Evolutionary conservation across 192 early-diverging fungal species (phyloP), one percentile per base, ranked within the genome.

Genomic region (Linnemannia schmuckeri): DNA sequence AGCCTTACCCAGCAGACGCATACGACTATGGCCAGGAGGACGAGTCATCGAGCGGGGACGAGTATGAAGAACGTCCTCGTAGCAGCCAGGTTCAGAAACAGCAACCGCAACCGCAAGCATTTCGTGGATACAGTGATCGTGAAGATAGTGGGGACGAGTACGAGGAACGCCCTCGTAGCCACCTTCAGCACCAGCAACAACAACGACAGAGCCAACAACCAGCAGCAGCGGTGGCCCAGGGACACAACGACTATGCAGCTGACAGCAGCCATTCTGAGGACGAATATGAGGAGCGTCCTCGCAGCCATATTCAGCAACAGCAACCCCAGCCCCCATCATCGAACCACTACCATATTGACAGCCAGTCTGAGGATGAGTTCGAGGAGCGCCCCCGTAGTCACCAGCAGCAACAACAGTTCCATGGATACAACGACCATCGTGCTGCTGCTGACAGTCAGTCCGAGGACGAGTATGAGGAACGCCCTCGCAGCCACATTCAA

Each of bases 11-110:
- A 30, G 75, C 70, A 6, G 72, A 55, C 42, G 79, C 85, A 33
- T 87, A 87, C 13, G 68, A 87, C 42, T 87, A 87, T 78, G 85
- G 88, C 24, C 78, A 38, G 13, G 70, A 82, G 20, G 41, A 46
- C 15, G 76, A 75, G 6, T 46, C 54, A 8, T 54, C 46, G 22
- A 76, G 78, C 35, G 81, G 82, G 38, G 86, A 88, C 30, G 80
- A 87, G 1, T 57, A 77, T 12, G 66, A 78, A 24, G 80, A 82
- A 54, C 71, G 33, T 4, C 47, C 72, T 76, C 83, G 55, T 33
- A 46, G 49, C 46, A 71, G 40, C 13, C 84, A 46, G 22, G 61
- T 66, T 33, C 61, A 10, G 57, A 61, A 54, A 9, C 42, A 79
- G 27, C 72, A 70, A 33, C 66, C 76, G 46, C 30, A 52, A 57